Conservation (phyloP, 768 basidiomycete species). For the Omphalotus guepiniiformis region DNA sequence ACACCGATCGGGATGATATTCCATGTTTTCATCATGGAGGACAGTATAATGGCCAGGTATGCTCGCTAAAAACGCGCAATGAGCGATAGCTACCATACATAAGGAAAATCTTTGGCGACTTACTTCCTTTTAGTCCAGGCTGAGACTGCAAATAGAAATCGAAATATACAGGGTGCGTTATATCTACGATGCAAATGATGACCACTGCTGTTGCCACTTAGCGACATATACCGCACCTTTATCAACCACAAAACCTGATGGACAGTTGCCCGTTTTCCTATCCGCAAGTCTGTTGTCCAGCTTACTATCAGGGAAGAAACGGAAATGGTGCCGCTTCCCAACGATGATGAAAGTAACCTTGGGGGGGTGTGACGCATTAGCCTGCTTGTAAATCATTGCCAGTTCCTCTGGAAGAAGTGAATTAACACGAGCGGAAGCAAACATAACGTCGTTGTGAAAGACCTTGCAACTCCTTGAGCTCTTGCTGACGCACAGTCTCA, state of each 20-base stretch:
- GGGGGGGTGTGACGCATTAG: too few species aligned
- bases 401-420: too few species aligned
- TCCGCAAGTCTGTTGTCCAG: conserved; percentile 41
- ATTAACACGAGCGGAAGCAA: too few species aligned
- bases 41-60: conserved; percentile 57
- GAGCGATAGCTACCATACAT: not conserved
- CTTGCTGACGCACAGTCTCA: conserved; percentile 15
- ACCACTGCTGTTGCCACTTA: conserved; percentile 15
- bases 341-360: conserved; percentile 54
- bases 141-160: conserved; percentile 65
- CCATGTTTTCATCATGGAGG: conserved; percentile 29
- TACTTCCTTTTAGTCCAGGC: conserved; percentile 47
- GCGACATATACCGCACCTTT: conserved; percentile 15
- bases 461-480: conserved; percentile 18
- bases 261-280: conserved; percentile 57
- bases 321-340: conserved; percentile 41
- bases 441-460: not conserved
- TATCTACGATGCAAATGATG: conserved; percentile 34
- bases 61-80: conserved; percentile 38
- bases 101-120: conserved; percentile 13
- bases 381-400: too few species aligned
- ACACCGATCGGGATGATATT: conserved; percentile 21
- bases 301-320: conserved; percentile 51
- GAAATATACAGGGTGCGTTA: conserved; percentile 50
- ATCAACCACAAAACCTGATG: conserved; percentile 62